Evolutionary conservation across 129 eudicot genomes (phyloP), one percentile per base, ranked within the genome.

Genomic region (Tagetes erecta): DNA sequence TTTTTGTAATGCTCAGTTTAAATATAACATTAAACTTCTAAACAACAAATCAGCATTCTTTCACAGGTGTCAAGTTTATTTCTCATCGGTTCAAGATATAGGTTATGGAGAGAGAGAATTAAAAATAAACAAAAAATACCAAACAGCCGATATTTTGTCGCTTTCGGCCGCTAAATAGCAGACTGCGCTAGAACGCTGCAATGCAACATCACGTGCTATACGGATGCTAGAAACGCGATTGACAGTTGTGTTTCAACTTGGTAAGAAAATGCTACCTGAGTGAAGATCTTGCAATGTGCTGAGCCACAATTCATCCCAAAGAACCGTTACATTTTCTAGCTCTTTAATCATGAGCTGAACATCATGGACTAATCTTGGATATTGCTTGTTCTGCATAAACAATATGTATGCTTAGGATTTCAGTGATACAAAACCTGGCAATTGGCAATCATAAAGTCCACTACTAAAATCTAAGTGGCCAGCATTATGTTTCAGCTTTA

Each of bases 231-330:
- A 20, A 20, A 20, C 27, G 27, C 27, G 27, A 20, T 20, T 20
- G 27, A 20, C 27, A 20, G 27, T 20, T 20, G 27, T 20, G 27
- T 20, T 20, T 20, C 27, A 69, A 64, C 60, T 45, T 63, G 44
- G 44, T 39, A 58, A 70, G 49, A 3, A 39, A 38, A 67, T 50
- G 73, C 41, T 82, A 95, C 99, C 99, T 88, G 90, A 86, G 82
- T 91, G 99, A 85, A 95, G 99, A 83, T 95, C 99, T 82, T 95
- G 99, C 62, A 95, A 95, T 44, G 99, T 95, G 83, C 96, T 89
- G 53, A 95, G 97, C 99, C 99, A 95, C 68, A 95, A 80, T 78
- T 95, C 99, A 71, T 95, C 99, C 99, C 99, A 95, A 70, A 95
- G 97, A 78, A 95, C 85, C 37, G 99, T 95, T 56, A 95, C 96